phyloP scores from a whole-genome alignment of 306 rosid genomes.

The Pachyrhizus erosus region DNA sequence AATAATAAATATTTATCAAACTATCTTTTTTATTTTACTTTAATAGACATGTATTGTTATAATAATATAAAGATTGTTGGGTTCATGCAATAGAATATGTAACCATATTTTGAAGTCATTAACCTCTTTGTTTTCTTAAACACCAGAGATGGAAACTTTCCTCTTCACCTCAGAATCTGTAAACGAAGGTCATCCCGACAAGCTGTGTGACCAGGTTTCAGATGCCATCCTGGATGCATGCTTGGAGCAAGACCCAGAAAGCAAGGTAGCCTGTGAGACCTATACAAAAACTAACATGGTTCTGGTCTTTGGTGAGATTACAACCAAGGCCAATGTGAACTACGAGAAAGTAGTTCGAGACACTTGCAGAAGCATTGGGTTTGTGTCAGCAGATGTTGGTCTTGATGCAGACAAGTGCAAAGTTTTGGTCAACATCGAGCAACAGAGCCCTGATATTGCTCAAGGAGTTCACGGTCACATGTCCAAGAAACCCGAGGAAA shows the following conservation, averaged over 20 bases:
- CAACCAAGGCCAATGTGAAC: constrained; percentile 70
- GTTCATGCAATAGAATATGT: no score
- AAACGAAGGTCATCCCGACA: constrained; percentile 88
- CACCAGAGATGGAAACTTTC: constrained; percentile 73
- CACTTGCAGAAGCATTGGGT: constrained; percentile 77
- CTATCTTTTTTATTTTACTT: no score
- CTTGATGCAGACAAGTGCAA: constrained; percentile 79
- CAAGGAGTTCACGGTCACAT: constrained; percentile 81
- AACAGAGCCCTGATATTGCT: no score
- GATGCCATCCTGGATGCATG: constrained; percentile 91
- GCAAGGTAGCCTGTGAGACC: constrained; percentile 90
- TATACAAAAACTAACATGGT: constrained; percentile 94
- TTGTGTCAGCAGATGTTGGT: constrained; percentile 70
- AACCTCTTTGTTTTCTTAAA: constrained; percentile 23
- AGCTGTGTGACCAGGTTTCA: constrained; percentile 84
- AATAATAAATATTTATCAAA: no score
- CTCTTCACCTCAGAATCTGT: constrained; percentile 92
- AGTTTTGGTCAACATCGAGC: constrained; percentile 61
- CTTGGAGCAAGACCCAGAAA: constrained; percentile 79
- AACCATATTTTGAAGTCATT: no score
- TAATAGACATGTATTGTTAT: no score
- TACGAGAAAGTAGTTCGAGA: constrained; percentile 74
- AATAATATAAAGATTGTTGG: no score
- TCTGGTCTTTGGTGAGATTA: constrained; percentile 88
- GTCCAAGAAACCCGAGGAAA: constrained; percentile 58